phyloP scores from a whole-genome alignment of 192 early-diverging fungal genomes.

The Coemansia sp. region DNA sequence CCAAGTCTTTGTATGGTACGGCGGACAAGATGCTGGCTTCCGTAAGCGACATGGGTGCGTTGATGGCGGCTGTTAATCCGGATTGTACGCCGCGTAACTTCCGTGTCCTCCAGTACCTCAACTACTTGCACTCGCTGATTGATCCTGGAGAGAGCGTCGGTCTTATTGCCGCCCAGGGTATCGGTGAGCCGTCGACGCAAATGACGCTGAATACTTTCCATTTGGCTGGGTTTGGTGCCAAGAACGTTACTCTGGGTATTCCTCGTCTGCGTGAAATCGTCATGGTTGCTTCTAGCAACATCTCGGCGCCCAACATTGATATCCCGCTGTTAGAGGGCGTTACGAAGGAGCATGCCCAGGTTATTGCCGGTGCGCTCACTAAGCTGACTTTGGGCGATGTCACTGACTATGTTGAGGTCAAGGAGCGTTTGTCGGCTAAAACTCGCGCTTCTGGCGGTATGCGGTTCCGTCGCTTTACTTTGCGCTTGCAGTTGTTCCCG shows the following conservation, averaged over 20 bases:
- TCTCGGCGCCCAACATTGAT: constrained; percentile 94
- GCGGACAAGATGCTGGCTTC: constrained; percentile 71
- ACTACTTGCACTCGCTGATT: constrained; percentile 91
- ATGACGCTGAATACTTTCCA: constrained; percentile 99
- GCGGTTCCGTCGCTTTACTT: constrained; percentile 76
- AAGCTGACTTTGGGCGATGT: constrained; percentile 81
- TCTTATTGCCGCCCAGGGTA: constrained; percentile 92
- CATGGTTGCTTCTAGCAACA: constrained; percentile 92
- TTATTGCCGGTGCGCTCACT: constrained; percentile 73
- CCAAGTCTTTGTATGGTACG: constrained; percentile 52
- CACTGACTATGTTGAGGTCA: constrained; percentile 83
- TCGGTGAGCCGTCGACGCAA: constrained; percentile 99
- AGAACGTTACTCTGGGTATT: constrained; percentile 99
- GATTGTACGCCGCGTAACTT: constrained; percentile 78
- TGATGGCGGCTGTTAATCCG: constrained; percentile 59
- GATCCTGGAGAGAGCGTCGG: constrained; percentile 99
- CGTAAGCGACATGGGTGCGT: constrained; percentile 59
- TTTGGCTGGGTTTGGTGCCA: constrained; percentile 94
- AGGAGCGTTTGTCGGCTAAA: constrained; percentile 70
- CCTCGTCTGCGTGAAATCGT: constrained; percentile 99
- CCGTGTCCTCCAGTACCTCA: constrained; percentile 89
- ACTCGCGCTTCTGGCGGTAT: constrained; percentile 23
- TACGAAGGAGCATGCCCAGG: constrained; percentile 62
- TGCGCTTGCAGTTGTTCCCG: constrained; percentile 86
- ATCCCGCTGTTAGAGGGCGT: constrained; percentile 75